Base-by-base conservation (phyloP, 306 rosid genomes). In the Fragaria nilgerrensis region DNA sequence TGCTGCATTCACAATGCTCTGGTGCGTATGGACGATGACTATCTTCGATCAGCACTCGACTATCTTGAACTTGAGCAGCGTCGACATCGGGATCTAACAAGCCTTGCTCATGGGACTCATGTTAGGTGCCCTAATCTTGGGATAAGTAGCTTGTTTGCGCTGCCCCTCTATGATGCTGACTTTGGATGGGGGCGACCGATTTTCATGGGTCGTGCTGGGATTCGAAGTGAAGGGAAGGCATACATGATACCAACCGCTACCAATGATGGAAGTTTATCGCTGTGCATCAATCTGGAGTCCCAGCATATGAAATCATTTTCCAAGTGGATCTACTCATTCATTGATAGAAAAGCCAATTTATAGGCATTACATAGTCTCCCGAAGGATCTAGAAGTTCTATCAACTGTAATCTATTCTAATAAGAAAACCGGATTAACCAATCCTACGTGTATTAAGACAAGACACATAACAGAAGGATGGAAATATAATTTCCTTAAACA, bases 151-250 rank as follows among this genome's bases (percentile, higher is more conserved):
- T 92, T 92, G 97, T 72, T 68, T 3, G 73, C 86, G 75, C 83
- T 92, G 71, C 95, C 97, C 0, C 82, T 87, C 39, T 87, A 92
- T 19, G 96, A 87, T 48, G 89, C 96, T 78, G 90, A 90, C 44
- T 92, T 92, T 34, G 97, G 96, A 70, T 92, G 96, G 95, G 97
- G 97, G 15, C 78, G 93, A 62, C 97, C 93, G 1, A 92, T 90
- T 20, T 92, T 88, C 73, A 80, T 85, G 88, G 97, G 97, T 16
- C 97, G 92, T 3, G 86, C 96, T n/a, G 93, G 88, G 23, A 83
- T 88, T 61, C 84, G 83, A 2, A 88, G 79, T 13, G 97, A 90
- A 72, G 97, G 96, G 3, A 56, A 83, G 2, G 84, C 93, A 49
- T 90, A 84, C 48, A 82, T 92, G 39, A 59, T 88, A 19, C 96